Evolutionary conservation across 345 rosid genomes (phyloP).

Genomic region (Triadica sebifera): DNA sequence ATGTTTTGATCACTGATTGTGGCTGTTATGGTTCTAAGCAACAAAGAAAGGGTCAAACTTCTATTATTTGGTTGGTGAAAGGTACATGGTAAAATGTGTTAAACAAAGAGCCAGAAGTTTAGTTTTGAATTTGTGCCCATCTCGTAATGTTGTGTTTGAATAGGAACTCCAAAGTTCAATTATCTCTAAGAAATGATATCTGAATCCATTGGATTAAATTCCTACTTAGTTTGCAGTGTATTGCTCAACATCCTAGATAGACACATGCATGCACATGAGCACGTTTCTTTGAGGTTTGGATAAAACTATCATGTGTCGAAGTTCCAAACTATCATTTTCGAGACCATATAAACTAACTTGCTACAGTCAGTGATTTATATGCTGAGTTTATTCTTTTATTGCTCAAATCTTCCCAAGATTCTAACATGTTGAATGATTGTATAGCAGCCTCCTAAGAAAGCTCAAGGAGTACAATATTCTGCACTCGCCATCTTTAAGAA

Average conservation of each 20-base stretch:
- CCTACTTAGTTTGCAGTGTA: neutral
- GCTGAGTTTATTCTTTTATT: neutral
- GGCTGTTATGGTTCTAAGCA: neutral
- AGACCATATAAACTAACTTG: neutral
- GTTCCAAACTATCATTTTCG: neutral
- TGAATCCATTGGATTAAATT: neutral
- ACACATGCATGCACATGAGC: neutral
- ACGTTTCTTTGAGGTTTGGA: neutral
- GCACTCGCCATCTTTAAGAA: conserved; percentile 49
- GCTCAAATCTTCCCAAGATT: neutral
- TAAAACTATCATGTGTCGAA: neutral
- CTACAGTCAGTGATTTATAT: neutral
- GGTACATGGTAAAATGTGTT: neutral
- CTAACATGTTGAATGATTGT: conserved; percentile 22
- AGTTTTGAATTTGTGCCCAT: neutral
- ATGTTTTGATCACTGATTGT: too few relatives aligned
- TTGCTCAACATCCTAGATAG: neutral
- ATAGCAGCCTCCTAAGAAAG: conserved; percentile 52
- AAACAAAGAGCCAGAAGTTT: neutral
- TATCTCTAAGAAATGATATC: neutral
- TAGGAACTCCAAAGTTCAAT: neutral
- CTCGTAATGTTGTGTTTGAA: neutral
- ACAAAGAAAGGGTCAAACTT: neutral
- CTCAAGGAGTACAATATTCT: conserved; percentile 44
- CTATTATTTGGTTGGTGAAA: neutral